Evolutionary conservation across 179 eudicot species (phyloP), one percentile per base, ranked within the genome.

Genomic region (Monotropa hypopitys): DNA sequence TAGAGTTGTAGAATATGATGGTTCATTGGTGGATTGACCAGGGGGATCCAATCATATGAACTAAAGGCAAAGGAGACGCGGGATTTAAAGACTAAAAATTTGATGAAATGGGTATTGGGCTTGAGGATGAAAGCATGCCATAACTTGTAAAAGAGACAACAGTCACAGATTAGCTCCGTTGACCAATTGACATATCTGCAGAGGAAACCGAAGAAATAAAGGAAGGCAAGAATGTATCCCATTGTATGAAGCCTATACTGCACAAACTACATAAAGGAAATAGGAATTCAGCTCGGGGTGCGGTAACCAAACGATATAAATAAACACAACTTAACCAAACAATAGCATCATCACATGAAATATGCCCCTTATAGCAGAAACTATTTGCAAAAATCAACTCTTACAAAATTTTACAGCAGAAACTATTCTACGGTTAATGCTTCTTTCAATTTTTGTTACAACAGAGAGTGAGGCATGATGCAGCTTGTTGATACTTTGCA

Each of bases 1-100:
- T 35, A 88, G 54, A 65, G 88, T 76, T 72, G 84, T 68, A 79
- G 81, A 74, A 83, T 93, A 80, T 73, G 90, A 83, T 78, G 86
- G 91, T 76, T 91, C 97, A 79, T 83, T 87, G 59, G 87, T 93
- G 67, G 97, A 92, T 70, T 86, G 93, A 57, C 91, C 83, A 81
- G 98, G 98, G 98, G 72, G 98, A 94, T 80, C 97, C 98, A 81
- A 92, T 84, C 65, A 87, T 90, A 82, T 89, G 93, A 80, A 88
- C 81, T 43, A 93, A 87, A 79, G 84, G 87, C 85, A 95, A 83
- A 45, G 97, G 97, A 77, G 97, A 91, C 13, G 97, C 88, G 47
- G 97, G 93, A 85, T 77, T 90, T 81, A 91, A 78, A 77, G 91
- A 83, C 81, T 91, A 92, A 84, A 92, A 94, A 86, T 76, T 90